Conservation (phyloP, 768 basidiomycete species). For the Lentinula sp. region DNA sequence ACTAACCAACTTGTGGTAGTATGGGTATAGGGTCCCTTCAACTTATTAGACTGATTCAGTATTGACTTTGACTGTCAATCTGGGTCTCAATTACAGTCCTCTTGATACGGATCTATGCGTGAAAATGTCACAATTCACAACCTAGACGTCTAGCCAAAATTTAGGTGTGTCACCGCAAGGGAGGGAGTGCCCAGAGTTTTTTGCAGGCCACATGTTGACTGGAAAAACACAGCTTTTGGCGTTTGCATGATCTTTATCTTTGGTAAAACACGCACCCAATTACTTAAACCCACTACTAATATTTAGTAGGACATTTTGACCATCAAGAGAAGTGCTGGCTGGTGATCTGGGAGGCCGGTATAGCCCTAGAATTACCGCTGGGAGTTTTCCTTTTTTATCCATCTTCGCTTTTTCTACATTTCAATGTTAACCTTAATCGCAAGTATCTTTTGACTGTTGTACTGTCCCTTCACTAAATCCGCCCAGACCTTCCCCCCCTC, state of each 20-base stretch:
- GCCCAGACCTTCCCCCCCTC: constrained; percentile 9
- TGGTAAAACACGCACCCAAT: neutral
- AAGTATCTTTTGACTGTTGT: neutral
- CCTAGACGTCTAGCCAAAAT: no score
- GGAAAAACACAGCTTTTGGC: constrained; percentile 17
- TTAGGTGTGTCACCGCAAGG: no score
- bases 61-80: no score
- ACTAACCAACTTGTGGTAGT: no score
- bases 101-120: no score
- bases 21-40: no score
- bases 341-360: constrained; percentile 26
- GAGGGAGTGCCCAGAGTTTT: no score
- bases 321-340: constrained; percentile 19
- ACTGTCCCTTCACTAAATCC: constrained; percentile 14
- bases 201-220: no score
- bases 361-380: constrained; percentile 25
- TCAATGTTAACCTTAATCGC: neutral
- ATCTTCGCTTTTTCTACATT: constrained; percentile 8
- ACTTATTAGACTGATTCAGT: no score
- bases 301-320: constrained; percentile 13
- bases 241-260: constrained; percentile 22
- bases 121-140: no score
- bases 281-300: neutral
- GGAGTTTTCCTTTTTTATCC: constrained; percentile 24
- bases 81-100: no score